Base-by-base conservation (phyloP, 129 eudicot species). In the Artemisia argyi region DNA sequence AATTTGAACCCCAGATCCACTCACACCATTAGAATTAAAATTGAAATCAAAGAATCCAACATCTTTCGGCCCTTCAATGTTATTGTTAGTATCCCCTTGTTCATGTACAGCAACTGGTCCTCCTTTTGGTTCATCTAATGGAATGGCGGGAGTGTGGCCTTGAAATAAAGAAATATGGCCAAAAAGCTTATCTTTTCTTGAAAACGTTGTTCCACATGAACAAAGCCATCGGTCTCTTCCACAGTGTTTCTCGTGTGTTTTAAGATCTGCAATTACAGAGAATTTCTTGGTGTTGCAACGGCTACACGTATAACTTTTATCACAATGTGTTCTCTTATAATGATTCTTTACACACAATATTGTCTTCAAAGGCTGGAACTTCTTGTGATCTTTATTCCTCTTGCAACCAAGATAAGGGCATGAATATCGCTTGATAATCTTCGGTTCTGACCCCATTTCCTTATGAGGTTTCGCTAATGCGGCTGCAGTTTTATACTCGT, bases 61-160 rank as follows among this genome's bases (percentile, higher is more conserved):
- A 56, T 89, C 84, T 58, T 75, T 82, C 0, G 77, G 66, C 7
- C 84, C 76, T 66, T 85, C 88, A 72, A 18, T 55, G 48, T 51
- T 76, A 48, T 80, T 86, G 74, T 53, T 55, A 61, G 47, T 74
- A 51, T 89, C 90, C 44, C 85, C 90, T 61, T 35, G 69, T 75
- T 82, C 84, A 44, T 83, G 66, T 32, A 71, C 57, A 72, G 73
- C 73, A 61, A 61, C 61, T 4, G 71, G 58, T 26, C 69, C 65
- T n/a, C 65, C 58, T 28, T 79, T 87, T 9, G 72, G 48, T 65
- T 85, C 97, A 39, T 94, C 98, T 20, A 75, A 32, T 2, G 93
- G 96, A 67, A 94, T 88, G 11, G 97, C 99, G 3, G 99, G 99
- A n/a, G 99, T 90, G 50, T 94, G 99, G 26, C 99, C 99, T 81